Evolutionary conservation across 2,329 filamentous ascomycete genomes (phyloP).

Genomic region (Penicillium brevicompactum): DNA sequence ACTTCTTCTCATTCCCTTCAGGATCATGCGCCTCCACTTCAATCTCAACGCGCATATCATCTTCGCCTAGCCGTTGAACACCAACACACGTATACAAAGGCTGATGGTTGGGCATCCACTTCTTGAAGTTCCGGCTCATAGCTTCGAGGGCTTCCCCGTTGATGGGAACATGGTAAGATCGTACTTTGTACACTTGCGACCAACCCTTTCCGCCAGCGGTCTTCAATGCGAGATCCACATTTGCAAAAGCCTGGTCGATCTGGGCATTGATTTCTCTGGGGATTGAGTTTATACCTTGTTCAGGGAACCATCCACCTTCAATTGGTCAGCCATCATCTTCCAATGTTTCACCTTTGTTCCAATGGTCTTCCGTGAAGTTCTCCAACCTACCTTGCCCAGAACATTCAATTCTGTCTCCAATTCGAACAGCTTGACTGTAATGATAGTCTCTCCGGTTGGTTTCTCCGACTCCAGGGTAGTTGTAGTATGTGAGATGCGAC

Average conservation of each 20-base stretch:
- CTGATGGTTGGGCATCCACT: conserved; percentile 56
- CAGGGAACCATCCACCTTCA: conserved; percentile 36
- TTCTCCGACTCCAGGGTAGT: conserved; percentile 18
- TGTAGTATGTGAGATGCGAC: neutral
- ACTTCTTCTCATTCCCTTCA: neutral
- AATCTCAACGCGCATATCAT: conserved; percentile 61
- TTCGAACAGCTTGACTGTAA: conserved; percentile 54
- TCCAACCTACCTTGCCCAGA: conserved; percentile 22
- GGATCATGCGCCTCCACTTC: conserved; percentile 55
- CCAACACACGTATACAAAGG: conserved; percentile 40
- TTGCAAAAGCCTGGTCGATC: conserved; percentile 58
- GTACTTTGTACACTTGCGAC: conserved; percentile 54
- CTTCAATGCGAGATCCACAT: conserved; percentile 56
- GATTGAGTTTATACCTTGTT: conserved; percentile 13
- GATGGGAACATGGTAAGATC: conserved; percentile 48
- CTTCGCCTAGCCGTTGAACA: conserved; percentile 50
- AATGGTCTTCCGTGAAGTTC: too few relatives aligned
- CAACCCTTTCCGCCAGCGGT: conserved; percentile 36
- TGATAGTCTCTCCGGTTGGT: conserved; percentile 19
- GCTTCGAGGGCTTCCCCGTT: conserved; percentile 41
- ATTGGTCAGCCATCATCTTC: neutral
- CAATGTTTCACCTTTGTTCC: neutral
- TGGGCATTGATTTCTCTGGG: conserved; percentile 45
- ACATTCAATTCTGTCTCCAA: conserved; percentile 52
- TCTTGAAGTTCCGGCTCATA: conserved; percentile 52